A percentile compares a stretch with the other conserved stretches of the same genome.
Conservation (phyloP, 2,329 filamentous ascomycete species). For the Venturiaceae sp. region DNA sequence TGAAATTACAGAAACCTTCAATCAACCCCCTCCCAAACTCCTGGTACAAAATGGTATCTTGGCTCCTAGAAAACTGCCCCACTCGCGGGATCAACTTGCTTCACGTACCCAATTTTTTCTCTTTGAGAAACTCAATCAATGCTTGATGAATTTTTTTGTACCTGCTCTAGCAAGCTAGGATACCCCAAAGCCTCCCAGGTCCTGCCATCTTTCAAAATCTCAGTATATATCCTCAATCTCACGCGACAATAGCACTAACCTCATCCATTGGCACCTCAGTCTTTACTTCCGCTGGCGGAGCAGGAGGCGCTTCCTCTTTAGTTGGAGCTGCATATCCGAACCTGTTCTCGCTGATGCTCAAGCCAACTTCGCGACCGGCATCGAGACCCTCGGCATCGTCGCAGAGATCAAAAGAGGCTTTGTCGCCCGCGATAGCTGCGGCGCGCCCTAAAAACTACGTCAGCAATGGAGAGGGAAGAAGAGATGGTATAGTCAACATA, state of each 20-base stretch:
- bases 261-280: background rate
- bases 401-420: constrained; percentile 1
- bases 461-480: no score
- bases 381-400: constrained; percentile 3
- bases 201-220: background rate
- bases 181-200: background rate
- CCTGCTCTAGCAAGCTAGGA: background rate
- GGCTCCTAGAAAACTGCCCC: no score
- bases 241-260: background rate
- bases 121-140: no score
- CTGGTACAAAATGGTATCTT: no score
- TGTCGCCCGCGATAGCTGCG: background rate
- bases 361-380: background rate
- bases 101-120: no score
- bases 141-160: no score
- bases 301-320: background rate
- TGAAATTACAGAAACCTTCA: no score
- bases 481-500: background rate
- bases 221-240: background rate
- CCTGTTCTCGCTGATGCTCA: background rate
- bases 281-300: background rate
- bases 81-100: no score
- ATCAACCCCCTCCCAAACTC: no score
- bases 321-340: background rate
- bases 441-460: background rate